A percentile compares a stretch with the other conserved stretches of the same genome.
phyloP scores from a whole-genome alignment of 2,329 filamentous ascomycete species.

The Macrophomina phaseolina region DNA sequence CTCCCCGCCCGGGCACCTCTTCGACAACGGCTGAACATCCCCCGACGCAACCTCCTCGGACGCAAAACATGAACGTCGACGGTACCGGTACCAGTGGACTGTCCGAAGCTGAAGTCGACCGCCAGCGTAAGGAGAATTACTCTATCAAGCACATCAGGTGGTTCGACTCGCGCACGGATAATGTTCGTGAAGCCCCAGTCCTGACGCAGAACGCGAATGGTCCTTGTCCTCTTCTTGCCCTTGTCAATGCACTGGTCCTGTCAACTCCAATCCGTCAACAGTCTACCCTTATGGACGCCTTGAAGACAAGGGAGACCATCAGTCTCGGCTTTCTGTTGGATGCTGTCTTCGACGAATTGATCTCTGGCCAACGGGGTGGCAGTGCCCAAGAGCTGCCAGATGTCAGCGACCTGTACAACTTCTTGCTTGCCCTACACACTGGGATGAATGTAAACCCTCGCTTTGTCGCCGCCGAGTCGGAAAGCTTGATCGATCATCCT shows the following conservation, averaged over 20 bases:
- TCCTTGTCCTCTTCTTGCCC: conserved; percentile 87
- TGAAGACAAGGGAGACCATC: conserved; percentile 83
- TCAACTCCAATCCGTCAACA: conserved; percentile 72
- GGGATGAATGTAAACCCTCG: conserved; percentile 98
- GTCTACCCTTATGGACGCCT: conserved; percentile 76
- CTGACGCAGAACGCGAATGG: conserved; percentile 93
- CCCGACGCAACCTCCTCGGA: conserved; percentile 36
- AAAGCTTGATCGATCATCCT: conserved; percentile 41
- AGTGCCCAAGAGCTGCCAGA: conserved; percentile 75
- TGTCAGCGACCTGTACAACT: conserved; percentile 84
- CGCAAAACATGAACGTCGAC: conserved; percentile 30
- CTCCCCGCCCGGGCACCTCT: conserved; percentile 36
- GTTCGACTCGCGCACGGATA: conserved; percentile 67
- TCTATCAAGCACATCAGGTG: conserved; percentile 91
- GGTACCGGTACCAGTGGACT: conserved; percentile 25
- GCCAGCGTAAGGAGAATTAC: conserved; percentile 74
- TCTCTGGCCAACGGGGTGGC: conserved; percentile 73
- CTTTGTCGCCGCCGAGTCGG: conserved; percentile 62
- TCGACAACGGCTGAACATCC: conserved; percentile 33
- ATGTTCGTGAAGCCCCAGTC: conserved; percentile 81
- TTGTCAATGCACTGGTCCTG: conserved; percentile 90
- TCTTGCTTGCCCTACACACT: conserved; percentile 86
- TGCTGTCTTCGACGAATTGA: conserved; percentile 90
- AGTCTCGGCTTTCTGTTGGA: conserved; percentile 85
- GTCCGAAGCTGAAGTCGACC: conserved; percentile 44